Percentiles rank a stretch among this genome's conserved stretches.
Evolutionary conservation across 352 stramenopile species (phyloP).

Genomic region (Globisporangium abappressorium): DNA sequence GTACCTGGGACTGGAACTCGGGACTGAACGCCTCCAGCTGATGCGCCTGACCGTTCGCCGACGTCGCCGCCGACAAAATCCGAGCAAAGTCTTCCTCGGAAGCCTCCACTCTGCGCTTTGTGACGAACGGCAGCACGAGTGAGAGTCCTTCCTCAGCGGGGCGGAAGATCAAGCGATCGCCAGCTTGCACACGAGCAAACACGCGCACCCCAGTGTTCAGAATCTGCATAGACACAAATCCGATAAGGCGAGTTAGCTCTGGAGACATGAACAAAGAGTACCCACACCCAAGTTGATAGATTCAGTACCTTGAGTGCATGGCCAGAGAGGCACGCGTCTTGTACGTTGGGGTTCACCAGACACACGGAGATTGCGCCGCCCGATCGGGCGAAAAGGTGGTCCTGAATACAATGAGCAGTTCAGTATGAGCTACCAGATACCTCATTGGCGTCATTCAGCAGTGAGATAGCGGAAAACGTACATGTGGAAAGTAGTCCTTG

Average conservation of each 20-base stretch:
- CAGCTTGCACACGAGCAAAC: constrained; percentile 69
- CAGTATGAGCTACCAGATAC: neutral
- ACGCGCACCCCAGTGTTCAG: constrained; percentile 87
- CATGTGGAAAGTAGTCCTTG: constrained; percentile 46
- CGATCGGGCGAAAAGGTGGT: constrained; percentile 60
- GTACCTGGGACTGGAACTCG: constrained; percentile 29
- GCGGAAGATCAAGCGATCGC: constrained; percentile 58
- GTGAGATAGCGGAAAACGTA: constrained; percentile 18
- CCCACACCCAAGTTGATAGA: too few relatives aligned
- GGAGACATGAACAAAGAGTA: too few relatives aligned
- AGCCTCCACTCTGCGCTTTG: constrained; percentile 54
- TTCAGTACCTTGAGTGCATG: constrained; percentile 36
- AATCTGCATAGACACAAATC: constrained; percentile 30
- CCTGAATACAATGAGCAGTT: constrained; percentile 22
- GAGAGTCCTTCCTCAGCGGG: constrained; percentile 78
- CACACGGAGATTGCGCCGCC: constrained; percentile 64
- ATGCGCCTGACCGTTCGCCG: constrained; percentile 21
- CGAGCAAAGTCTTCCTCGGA: constrained; percentile 24
- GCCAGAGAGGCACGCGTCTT: constrained; percentile 51
- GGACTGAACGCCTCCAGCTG: constrained; percentile 34
- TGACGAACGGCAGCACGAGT: constrained; percentile 75
- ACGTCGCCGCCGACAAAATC: constrained; percentile 21
- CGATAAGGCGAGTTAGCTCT: neutral
- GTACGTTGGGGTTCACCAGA: constrained; percentile 54
- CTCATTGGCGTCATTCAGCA: neutral